Percentiles rank a stretch among this genome's conserved stretches.
Conservation (phyloP, 768 basidiomycete species). For the Calocera viscosa region DNA sequence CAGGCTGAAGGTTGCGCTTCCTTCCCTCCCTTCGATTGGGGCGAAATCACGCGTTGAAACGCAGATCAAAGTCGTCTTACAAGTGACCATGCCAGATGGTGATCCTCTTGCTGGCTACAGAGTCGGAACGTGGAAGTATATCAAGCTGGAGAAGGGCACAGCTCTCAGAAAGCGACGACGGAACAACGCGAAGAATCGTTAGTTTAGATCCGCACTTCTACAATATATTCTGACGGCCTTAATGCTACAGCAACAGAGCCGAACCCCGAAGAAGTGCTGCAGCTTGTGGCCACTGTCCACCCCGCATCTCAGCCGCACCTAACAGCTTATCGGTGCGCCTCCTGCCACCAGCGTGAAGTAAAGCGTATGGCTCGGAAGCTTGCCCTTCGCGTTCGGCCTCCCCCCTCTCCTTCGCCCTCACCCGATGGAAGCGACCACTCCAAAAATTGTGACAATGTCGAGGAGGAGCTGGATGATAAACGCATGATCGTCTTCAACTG, state of each 20-base stretch:
- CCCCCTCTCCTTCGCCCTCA: conserved; percentile 41
- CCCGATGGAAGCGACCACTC: conserved; percentile 62
- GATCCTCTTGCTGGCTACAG: conserved; percentile 19
- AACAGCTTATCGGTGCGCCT: conserved; percentile 69
- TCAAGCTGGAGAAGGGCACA: conserved; percentile 66
- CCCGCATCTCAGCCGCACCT: conserved; percentile 71
- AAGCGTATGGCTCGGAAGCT: conserved; percentile 84
- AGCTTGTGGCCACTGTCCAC: conserved; percentile 59
- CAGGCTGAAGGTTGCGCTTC: conserved; percentile 70
- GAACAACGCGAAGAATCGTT: conserved; percentile 74
- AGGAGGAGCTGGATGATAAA: conserved; percentile 31
- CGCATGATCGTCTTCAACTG: conserved; percentile 92
- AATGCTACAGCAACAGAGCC: conserved; percentile 38
- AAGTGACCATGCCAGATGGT: conserved; percentile 34
- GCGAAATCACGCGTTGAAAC: conserved; percentile 93
- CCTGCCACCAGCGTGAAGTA: conserved; percentile 78
- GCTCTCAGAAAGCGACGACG: conserved; percentile 74
- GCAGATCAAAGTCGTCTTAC: conserved; percentile 74
- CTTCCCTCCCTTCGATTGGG: conserved; percentile 68
- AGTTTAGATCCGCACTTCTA: conserved; percentile 17
- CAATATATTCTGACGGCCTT: conserved; percentile 18
- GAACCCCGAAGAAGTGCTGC: conserved; percentile 52
- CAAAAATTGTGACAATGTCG: conserved; percentile 32
- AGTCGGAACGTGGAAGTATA: conserved; percentile 83
- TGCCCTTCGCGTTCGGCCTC: conserved; percentile 65